Evolutionary conservation across 2,329 filamentous ascomycete species (phyloP).

Genomic region (Fusarium lyarnte): DNA sequence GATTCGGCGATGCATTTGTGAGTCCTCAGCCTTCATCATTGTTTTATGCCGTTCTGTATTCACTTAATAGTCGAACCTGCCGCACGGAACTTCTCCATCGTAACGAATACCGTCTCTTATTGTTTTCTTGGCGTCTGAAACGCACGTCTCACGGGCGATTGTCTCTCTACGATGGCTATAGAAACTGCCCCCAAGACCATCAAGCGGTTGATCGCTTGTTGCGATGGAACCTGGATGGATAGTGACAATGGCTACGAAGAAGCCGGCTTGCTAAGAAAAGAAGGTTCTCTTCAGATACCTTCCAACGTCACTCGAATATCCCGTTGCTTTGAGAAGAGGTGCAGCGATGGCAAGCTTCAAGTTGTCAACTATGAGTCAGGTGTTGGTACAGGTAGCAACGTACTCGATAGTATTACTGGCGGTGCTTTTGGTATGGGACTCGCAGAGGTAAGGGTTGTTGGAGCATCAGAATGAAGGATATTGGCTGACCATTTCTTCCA

Average conservation of each 20-base stretch:
- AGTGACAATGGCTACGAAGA: constrained; percentile 60
- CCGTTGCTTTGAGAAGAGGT: constrained; percentile 62
- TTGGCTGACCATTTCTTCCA: constrained; percentile 43
- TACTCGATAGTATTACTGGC: constrained; percentile 61
- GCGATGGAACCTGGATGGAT: constrained; percentile 65
- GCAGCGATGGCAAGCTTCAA: constrained; percentile 63
- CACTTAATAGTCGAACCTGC: not conserved
- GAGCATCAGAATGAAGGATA: not conserved
- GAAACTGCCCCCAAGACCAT: constrained; percentile 15
- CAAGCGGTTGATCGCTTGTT: constrained; percentile 63
- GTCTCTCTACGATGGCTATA: constrained; percentile 3
- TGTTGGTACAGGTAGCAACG: constrained; percentile 63
- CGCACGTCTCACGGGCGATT: not conserved
- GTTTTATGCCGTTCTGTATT: not conserved
- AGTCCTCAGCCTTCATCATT: not conserved
- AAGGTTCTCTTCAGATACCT: constrained; percentile 59
- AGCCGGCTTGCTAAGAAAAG: constrained; percentile 48
- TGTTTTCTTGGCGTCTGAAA: not conserved
- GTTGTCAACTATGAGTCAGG: constrained; percentile 70
- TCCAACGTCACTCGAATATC: constrained; percentile 71
- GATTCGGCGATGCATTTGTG: constrained; percentile 4
- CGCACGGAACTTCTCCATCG: not conserved
- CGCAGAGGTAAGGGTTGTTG: constrained; percentile 54
- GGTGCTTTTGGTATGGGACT: constrained; percentile 66
- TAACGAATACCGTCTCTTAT: not conserved